Evolutionary conservation across 148 eudicot genomes (phyloP).

Genomic region (Arbutus unedo): DNA sequence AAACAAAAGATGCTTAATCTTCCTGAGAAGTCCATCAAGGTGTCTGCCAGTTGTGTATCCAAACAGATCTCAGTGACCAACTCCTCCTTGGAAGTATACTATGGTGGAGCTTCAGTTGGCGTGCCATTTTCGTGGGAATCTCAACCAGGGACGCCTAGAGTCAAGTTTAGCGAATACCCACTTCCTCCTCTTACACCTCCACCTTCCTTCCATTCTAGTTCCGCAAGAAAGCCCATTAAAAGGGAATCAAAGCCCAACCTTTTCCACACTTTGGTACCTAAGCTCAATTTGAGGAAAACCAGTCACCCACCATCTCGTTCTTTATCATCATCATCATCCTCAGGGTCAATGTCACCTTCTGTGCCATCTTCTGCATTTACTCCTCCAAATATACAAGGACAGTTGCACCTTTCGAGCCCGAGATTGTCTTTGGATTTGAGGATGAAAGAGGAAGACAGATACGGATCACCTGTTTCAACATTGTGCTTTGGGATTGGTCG

Average conservation of each 20-base stretch:
- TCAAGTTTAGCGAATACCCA: slow-evolving; percentile 17
- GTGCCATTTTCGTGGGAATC: slow-evolving; percentile 54
- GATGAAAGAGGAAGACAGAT: slow-evolving; percentile 3
- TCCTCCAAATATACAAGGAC: slow-evolving; percentile 1
- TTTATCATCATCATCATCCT: slow-evolving; percentile 25
- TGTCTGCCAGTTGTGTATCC: slow-evolving; percentile 13
- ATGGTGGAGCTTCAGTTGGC: slow-evolving; percentile 36
- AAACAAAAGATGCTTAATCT: slow-evolving; percentile 17
- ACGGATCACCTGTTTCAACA: slow-evolving; percentile 29
- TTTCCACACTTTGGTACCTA: slow-evolving; percentile 21
- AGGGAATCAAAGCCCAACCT: slow-evolving; percentile 19
- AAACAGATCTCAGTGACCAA: slow-evolving; percentile 17
- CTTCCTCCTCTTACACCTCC: slow-evolving; percentile 53
- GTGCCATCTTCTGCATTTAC: slow-evolving; percentile 16
- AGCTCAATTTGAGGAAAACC: slow-evolving; percentile 21
- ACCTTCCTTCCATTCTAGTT: slow-evolving; percentile 31
- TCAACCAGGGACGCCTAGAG: slow-evolving; percentile 47
- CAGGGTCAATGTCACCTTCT: slow-evolving; percentile 16
- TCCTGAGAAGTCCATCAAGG: slow-evolving; percentile 16
- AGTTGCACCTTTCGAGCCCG: neutral
- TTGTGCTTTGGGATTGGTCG: slow-evolving; percentile 28
- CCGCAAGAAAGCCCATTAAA: neutral
- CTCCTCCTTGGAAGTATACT: slow-evolving; percentile 31
- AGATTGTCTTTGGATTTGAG: slow-evolving; percentile 13
- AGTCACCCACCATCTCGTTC: slow-evolving; percentile 11